These are phyloP conservation scores for Nigrospora sphaerica DNA, from an alignment of 2,329 filamentous ascomycete species.

Conservation along the genomic window DNA sequence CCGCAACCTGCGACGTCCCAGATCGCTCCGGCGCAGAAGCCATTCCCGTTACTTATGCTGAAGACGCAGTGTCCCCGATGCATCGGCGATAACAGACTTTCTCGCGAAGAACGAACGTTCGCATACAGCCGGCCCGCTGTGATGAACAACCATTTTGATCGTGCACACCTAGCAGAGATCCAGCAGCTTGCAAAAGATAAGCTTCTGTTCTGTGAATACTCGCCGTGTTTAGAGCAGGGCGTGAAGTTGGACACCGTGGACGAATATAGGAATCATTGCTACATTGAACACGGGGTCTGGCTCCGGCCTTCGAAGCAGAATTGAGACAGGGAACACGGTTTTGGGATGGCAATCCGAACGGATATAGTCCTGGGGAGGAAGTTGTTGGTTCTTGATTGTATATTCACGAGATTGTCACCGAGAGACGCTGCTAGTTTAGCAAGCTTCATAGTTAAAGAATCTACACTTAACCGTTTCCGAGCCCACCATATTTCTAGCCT, in stretches of 20 bases:
- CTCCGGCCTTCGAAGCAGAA: constrained; percentile 6
- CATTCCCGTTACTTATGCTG: constrained; percentile 12
- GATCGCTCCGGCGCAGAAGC: constrained; percentile 4
- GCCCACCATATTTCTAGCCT: too few species aligned
- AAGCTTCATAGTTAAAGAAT: too few species aligned
- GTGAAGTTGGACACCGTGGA: constrained; percentile 8
- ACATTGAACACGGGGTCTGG: constrained; percentile 6
- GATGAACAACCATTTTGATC: constrained; percentile 15
- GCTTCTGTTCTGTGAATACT: constrained; percentile 8
- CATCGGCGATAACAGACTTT: constrained; percentile 9
- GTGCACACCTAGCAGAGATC: constrained; percentile 9
- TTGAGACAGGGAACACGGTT: too few species aligned
- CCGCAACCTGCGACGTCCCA: too few species aligned
- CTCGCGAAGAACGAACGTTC: constrained; percentile 9
- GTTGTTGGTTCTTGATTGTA: too few species aligned
- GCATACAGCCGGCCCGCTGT: constrained; percentile 6
- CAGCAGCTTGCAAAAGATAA: constrained; percentile 7
- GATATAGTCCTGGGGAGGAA: too few species aligned
- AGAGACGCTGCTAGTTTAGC: too few species aligned
- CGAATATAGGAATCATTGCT: constrained; percentile 9
- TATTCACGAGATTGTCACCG: too few species aligned
- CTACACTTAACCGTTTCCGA: too few species aligned
- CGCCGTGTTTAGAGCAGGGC: constrained; percentile 7
- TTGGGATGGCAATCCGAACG: too few species aligned
- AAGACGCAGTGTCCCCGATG: constrained; percentile 10